Conservation (phyloP, 2,329 filamentous ascomycete species). For the Ustulina deusta region DNA sequence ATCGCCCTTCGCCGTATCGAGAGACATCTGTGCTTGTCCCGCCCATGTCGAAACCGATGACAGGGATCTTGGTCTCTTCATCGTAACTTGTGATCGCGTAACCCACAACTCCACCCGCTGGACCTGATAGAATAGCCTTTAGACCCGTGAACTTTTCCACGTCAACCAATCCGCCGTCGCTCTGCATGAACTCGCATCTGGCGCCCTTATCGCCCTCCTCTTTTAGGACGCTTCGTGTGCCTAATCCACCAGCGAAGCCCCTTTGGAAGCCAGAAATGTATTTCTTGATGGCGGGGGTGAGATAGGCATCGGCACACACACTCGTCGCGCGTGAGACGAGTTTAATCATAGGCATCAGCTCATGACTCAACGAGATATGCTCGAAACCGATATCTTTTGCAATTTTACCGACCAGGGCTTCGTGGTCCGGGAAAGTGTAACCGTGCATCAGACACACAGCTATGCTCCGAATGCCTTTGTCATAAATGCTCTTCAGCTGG, state of each 20-base stretch:
- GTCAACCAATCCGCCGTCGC: constrained; percentile 79
- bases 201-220: constrained; percentile 75
- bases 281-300: constrained; percentile 82
- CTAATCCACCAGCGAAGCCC: constrained; percentile 84
- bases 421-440: constrained; percentile 90
- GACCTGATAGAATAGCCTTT: constrained; percentile 86
- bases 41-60: constrained; percentile 94
- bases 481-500: constrained; percentile 75
- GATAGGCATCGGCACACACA: constrained; percentile 82
- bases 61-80: constrained; percentile 80
- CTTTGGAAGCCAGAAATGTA: constrained; percentile 80
- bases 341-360: constrained; percentile 93
- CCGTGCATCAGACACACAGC: constrained; percentile 93
- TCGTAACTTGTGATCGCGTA: constrained; percentile 95
- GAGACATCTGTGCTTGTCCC: constrained; percentile 94
- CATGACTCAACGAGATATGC: constrained; percentile 84
- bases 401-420: constrained; percentile 79
- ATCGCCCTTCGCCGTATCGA: constrained; percentile 83
- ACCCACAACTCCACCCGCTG: constrained; percentile 92
- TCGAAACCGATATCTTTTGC: constrained; percentile 84
- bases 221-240: constrained; percentile 77
- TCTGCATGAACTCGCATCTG: constrained; percentile 96
- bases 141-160: constrained; percentile 86
- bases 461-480: constrained; percentile 80
- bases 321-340: constrained; percentile 80